Percentiles rank a stretch among this genome's conserved stretches.
Conservation (phyloP, 441 rosid species). For the Pelargonium citronellum region DNA sequence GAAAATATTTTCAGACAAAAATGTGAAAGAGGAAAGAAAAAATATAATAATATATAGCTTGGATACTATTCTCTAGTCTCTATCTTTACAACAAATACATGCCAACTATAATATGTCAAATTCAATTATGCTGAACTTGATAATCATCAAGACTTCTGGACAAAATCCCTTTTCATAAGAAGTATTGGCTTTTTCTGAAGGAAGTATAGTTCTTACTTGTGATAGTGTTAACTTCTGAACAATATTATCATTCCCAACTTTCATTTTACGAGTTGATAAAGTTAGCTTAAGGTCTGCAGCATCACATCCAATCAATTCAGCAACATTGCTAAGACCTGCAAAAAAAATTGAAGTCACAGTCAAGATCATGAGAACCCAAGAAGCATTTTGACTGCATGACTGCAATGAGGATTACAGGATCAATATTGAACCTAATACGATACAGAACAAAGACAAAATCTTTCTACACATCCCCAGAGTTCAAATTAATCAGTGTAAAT, state of each 20-base stretch:
- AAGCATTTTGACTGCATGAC: too few relatives aligned
- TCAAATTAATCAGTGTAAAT: neutral
- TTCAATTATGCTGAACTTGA: neutral
- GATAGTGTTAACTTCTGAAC: constrained; percentile 79
- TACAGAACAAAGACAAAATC: neutral
- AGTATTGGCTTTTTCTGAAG: neutral
- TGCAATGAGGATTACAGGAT: too few relatives aligned
- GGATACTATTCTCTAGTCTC: neutral
- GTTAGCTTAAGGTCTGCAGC: constrained; percentile 60
- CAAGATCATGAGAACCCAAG: too few relatives aligned
- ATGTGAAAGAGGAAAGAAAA: neutral
- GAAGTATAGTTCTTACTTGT: constrained; percentile 50
- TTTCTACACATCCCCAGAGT: neutral
- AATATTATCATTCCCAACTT: constrained; percentile 86
- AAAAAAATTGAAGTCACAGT: neutral
- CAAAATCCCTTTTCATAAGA: neutral
- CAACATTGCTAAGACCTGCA: constrained; percentile 71
- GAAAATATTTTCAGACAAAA: neutral
- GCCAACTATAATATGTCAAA: neutral
- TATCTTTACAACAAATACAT: neutral
- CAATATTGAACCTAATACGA: too few relatives aligned
- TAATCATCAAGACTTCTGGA: neutral
- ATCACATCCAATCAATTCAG: constrained; percentile 78
- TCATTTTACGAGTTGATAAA: constrained; percentile 89
- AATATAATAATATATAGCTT: neutral